phyloP scores from a whole-genome alignment of 768 basidiomycete genomes.

The Pulveroboletus sp. region DNA sequence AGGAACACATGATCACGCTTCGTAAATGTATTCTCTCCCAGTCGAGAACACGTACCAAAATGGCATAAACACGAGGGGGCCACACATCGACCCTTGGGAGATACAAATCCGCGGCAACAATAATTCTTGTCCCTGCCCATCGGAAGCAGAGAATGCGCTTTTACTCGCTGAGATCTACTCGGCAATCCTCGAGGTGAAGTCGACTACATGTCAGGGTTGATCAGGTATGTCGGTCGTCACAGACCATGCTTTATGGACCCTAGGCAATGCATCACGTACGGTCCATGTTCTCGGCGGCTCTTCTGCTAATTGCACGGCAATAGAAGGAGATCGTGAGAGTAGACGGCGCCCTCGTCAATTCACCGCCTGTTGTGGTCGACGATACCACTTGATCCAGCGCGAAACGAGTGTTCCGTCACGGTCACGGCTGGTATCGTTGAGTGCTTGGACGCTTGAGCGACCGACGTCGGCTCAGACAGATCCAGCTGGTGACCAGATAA shows the following conservation, averaged over 20 bases:
- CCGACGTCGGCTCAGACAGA: not conserved
- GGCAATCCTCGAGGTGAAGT: not conserved
- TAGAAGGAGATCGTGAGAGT: slow-evolving; percentile 8
- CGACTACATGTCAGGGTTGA: not conserved
- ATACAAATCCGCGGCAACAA: slow-evolving; percentile 9
- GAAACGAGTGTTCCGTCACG: not conserved
- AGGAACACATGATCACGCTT: slow-evolving; percentile 2
- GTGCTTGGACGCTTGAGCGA: not conserved
- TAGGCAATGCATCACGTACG: slow-evolving; percentile 15
- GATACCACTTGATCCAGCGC: not conserved
- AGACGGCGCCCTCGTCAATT: slow-evolving; percentile 1
- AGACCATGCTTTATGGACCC: not conserved
- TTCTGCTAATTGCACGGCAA: not conserved
- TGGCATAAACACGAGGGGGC: slow-evolving; percentile 5
- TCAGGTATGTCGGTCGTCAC: not conserved
- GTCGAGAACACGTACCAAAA: not conserved
- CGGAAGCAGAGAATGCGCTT: too few relatives aligned
- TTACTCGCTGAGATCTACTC: too few relatives aligned
- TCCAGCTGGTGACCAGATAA: not conserved
- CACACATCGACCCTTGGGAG: slow-evolving; percentile 1
- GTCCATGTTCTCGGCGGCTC: not conserved
- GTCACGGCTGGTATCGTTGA: not conserved
- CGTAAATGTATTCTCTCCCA: not conserved
- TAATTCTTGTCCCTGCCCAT: not conserved
- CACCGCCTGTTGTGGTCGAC: not conserved